Base-by-base conservation (phyloP, 441 rosid species). In the Erysimum pusillum region DNA sequence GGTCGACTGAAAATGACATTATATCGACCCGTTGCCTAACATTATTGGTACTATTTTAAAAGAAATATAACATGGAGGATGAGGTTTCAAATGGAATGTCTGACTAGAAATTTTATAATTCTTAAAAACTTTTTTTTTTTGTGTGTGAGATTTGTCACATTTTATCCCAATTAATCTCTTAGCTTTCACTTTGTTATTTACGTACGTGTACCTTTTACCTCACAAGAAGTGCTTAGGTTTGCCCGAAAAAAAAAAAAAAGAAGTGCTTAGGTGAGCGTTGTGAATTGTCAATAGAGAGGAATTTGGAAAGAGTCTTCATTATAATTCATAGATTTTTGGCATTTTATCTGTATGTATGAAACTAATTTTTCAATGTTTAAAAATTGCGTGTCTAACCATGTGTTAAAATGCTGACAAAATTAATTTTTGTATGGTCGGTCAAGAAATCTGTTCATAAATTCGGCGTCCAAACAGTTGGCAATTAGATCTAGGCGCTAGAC, bases 1-100 rank as follows among this genome's bases (percentile, higher is more conserved):
- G 31, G 31, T 28, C 81, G 69, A 66, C 73, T 77, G 77, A 77
- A 72, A 72, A 72, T 66, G 77, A 72, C 81, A 77, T 77, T 7
- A 59, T 77, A 65, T 58, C 73, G 48, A 25, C 77, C 28, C 41
- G 14, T 42, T 77, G 73, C 58, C 56, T 66, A n/a, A 51, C 73
- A 72, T 78, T 71, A 72, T 78, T 78, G 63, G 42, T 72, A 67
- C 73, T 63, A 44, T 60, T 72, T 49, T 65, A 39, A 32, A 5
- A 48, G 42, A 49, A 71, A 71, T 35, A 63, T 56, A 20, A 32
- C 35, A n/a, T 45, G 25, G 42, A 52, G 54, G 10, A n/a, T 4
- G 51, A 56, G 31, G 49, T 71, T 53, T 70, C 15, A 63, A 51
- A 12, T 52, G 64, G 35, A 34, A 44, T 52, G 18, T 62, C 12